Evolutionary conservation across 805 yeast genomes (phyloP), one percentile per base, ranked within the genome.

Genomic region (Myxozyma sirexii): DNA sequence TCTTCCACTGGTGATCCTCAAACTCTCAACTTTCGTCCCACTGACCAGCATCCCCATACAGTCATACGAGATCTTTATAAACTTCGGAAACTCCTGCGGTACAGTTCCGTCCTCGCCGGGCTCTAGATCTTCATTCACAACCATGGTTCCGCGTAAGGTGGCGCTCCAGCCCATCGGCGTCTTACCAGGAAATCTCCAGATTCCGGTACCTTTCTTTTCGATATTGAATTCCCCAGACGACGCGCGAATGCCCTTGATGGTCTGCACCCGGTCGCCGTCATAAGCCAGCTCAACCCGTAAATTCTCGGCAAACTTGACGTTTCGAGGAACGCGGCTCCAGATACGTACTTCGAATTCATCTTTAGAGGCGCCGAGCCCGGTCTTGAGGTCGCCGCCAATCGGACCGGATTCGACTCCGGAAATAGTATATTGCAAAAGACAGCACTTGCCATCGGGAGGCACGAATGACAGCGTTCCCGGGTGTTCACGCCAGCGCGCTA

Each of bases 371-470:
- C 90, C 91, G 26, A 85, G 71, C 0, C 83, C 86, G 0, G 80
- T 76, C 49, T 73, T 73, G 53, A 83, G 77, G 46, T 85, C 87
- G 4, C 82, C 80, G 44, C 77, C 78, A 8, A 87, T 78, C n/a
- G 82, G 68, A 0, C 88, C 88, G n/a, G 77, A 69, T 69, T 77
- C 69, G 12, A 62, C 62, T 3, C 65, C 64, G 2, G 87, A 88
- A 31, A 88, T 71, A 4, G 80, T 77, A 33, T 66, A 66, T 37
- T 62, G 58, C 49, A 66, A 27, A 1, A 66, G 53, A 35, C 59
- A 57, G 57, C 66, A 82, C 59, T 76, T 80, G 5, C 96, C 97
- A 72, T 93, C 97, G 0, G 98, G 96, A 4, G 98, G 99, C 19
- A 88, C 79, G 68, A 93, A 90, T 17, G 84, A 77, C 33, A 91